Base-by-base conservation (phyloP, 345 rosid genomes). In the Brassica carinata region DNA sequence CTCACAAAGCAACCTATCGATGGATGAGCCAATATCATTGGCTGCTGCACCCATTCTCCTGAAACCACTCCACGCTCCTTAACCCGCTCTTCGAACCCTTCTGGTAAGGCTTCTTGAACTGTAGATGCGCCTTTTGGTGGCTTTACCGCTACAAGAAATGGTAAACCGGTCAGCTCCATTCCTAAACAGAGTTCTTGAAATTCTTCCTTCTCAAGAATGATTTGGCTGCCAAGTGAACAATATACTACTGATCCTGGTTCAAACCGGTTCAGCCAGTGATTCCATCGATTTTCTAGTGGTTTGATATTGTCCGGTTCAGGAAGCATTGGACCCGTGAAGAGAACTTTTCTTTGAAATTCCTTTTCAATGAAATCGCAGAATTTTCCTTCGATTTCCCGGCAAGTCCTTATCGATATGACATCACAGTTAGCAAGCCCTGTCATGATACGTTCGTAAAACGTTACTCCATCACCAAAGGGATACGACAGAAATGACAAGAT, bases 1-100 rank as follows among this genome's bases (percentile, higher is more conserved):
- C 58, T 90, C 82, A 91, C 97, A 69, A 91, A 88, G 73, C 97
- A 91, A 48, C 97, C 92, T 1, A 91, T 76, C 0, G 91, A 84
- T 5, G 83, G 81, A 78, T 91, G 91, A 18, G 74, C 72, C 68
- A 91, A 36, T n/a, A 89, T 79, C 59, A 69, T 15, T 53, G 86
- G 80, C 40, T 91, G 93, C 5, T 81, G 87, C 36, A 88, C 87
- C 94, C 94, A 90, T 7, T 63, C 88, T 3, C 87, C 86, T 55
- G 73, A 80, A 51, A 90, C 89, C 36, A 77, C 63, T 34, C 91
- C 92, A 68, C 90, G 89, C 2, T 77, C 88, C 45, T 69, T 86
- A 8, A 81, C 87, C 70, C 93, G 81, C 80, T 88, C 91, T 5
- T 82, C 73, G 26, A 89, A 90, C 71, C 90, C 97, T 30, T 87